Evolutionary conservation across 352 stramenopile species (phyloP), one percentile per base, ranked within the genome.

Genomic region (Globisporangium radiosum): DNA sequence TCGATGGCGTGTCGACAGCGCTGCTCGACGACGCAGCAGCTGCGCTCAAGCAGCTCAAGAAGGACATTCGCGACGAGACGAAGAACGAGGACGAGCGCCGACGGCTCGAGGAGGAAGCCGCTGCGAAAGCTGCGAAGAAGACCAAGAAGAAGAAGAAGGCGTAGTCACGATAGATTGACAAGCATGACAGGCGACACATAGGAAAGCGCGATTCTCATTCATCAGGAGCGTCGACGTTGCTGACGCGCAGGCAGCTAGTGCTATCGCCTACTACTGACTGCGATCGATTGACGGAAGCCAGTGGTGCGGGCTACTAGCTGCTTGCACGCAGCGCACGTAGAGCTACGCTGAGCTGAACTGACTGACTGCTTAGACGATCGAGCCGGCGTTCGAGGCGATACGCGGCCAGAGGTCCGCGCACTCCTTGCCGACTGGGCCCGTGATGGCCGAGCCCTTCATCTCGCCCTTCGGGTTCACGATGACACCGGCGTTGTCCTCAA

Each of bases 391-490:
- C 63, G 92, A 97, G 64, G 98, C 97, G 79, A 99, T 99, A 98
- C 97, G 95, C 56, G 97, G 98, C 98, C 98, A 99, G 69, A 99
- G 81, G 82, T 99, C 98, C 40, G 97, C 98, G 87, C 97, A 99
- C 81, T 99, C 98, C 92, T 99, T 99, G 60, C 95, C 97, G 65
- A 99, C 97, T 50, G 98, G 98, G 73, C 97, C 98, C 62, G 96
- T 99, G 62, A 99, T 99, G 69, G 97, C 97, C 70, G 95, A 99
- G 62, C 94, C 98, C 91, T 99, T 99, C 98, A 99, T 99, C 85
- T 99, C 98, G 72, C 98, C 98, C 94, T 99, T 99, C 63, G 98
- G 98, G 89, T 99, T 99, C 57, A 99, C 98, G 76, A 99, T 99
- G 47, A 99, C 97, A 77, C 97, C 98, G 56, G 97, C 98, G 85